Base-by-base conservation (phyloP, 2,329 filamentous ascomycete genomes). In the Ceratocystiopsis brevicomis region DNA sequence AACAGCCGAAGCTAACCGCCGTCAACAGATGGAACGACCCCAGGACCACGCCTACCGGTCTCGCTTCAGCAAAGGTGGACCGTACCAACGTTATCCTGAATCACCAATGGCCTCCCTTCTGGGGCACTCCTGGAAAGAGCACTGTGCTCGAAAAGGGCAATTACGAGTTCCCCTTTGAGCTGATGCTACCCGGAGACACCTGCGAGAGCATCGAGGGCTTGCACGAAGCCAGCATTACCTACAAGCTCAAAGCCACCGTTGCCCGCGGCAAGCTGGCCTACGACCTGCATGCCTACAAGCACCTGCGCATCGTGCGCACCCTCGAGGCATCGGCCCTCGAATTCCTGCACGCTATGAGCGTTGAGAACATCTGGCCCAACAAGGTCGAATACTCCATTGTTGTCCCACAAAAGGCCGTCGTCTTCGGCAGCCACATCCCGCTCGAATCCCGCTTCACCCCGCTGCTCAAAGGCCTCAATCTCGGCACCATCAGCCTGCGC, bases 331-430 rank as follows among this genome's bases (percentile, higher is more conserved):
- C 77, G 41, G 80, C 81, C 12, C 67, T 87, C 46, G 82, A 88
- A 56, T 71, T 87, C 48, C 69, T 81, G 35, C 81, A 96, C 59
- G 80, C 85, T 40, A 90, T 95, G 84, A 84, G 83, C 49, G 87
- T 96, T 50, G 87, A 95, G 60, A 95, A 95, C 56, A 81, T 93
- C 49, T 98, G 90, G 90, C 82, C 86, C 6, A 90, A 94, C 65
- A 98, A 98, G 66, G 74, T 96, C 53, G 84, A 93, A 58, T 98
- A 98, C 63, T 88, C 85, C 30, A 86, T 98, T 49, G 76, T 84
- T 45, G 83, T 93, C 12, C 88, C 90, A 0, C 87, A 85, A 54
- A 95, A 95, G 63, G 90, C 90, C 2, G 80, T 94, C 43, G 81
- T 94, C 16, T 93, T 95, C 53, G 90, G 90, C 41, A 92, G 84